Conservation (phyloP, 2,329 filamentous ascomycete species). For the Xylariaceae sp. region DNA sequence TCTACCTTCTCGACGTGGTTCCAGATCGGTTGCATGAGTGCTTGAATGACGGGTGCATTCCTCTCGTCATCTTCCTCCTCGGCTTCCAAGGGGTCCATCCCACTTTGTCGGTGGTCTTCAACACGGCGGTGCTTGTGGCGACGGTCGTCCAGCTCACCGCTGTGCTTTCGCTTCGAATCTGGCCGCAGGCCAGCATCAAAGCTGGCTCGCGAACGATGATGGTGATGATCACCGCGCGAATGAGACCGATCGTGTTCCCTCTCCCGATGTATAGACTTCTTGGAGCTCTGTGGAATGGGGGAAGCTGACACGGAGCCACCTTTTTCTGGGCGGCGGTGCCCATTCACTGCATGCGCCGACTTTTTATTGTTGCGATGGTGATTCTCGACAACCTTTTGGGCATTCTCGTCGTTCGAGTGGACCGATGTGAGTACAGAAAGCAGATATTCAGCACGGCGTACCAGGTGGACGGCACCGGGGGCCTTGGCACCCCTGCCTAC, state of each 20-base stretch:
- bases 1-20: slow-evolving; percentile 23
- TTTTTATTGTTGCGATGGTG: slow-evolving; percentile 95
- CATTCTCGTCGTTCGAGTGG: slow-evolving; percentile 67
- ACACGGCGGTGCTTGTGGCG: slow-evolving; percentile 44
- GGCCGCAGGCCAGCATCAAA: slow-evolving; percentile 42
- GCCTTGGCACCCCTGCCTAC: slow-evolving; percentile 80
- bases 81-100: slow-evolving; percentile 26
- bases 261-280: slow-evolving; percentile 41
- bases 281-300: slow-evolving; percentile 51
- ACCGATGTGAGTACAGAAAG: slow-evolving; percentile 87
- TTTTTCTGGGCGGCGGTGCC: slow-evolving; percentile 52
- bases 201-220: slow-evolving; percentile 43
- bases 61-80: slow-evolving; percentile 33
- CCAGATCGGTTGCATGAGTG: slow-evolving; percentile 28
- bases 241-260: slow-evolving; percentile 35
- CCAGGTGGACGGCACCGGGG: slow-evolving; percentile 93
- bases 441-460: slow-evolving; percentile 89
- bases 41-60: slow-evolving; percentile 24
- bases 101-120: slow-evolving; percentile 33
- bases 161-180: slow-evolving; percentile 56
- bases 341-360: slow-evolving; percentile 43
- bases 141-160: slow-evolving; percentile 43
- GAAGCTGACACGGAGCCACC: slow-evolving; percentile 60
- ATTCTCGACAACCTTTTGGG: slow-evolving; percentile 77
- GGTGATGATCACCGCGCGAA: slow-evolving; percentile 32